Percentiles rank a stretch among this genome's conserved stretches.
Evolutionary conservation across 768 basidiomycete species (phyloP).

Genomic region (Boletus rufocinnamomeus): DNA sequence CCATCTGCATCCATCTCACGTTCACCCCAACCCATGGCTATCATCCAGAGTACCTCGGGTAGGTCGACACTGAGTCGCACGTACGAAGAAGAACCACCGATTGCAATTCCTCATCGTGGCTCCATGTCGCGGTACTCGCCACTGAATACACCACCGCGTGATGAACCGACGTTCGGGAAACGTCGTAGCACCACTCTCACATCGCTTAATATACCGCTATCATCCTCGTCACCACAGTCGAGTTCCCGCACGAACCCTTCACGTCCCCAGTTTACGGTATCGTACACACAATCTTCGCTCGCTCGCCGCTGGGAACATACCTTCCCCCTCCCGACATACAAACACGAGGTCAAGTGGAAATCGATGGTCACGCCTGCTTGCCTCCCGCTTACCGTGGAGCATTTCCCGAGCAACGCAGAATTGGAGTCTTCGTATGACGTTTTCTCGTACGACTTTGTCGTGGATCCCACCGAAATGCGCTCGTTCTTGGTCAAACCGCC

Average conservation of each 20-base stretch:
- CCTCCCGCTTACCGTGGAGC: constrained; percentile 87
- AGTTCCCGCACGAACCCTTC: constrained; percentile 63
- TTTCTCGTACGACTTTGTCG: constrained; percentile 85
- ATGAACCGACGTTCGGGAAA: constrained; percentile 52
- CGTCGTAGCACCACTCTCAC: constrained; percentile 53
- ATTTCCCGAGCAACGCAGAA: constrained; percentile 77
- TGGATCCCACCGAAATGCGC: constrained; percentile 80
- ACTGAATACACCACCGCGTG: constrained; percentile 66
- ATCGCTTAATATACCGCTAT: constrained; percentile 42
- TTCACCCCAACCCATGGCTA: constrained; percentile 46
- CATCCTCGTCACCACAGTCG: constrained; percentile 48
- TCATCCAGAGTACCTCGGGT: constrained; percentile 38
- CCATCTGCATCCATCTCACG: constrained; percentile 36
- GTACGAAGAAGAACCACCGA: constrained; percentile 57
- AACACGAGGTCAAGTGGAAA: constrained; percentile 92
- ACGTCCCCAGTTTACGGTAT: constrained; percentile 55
- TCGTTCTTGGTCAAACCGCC: constrained; percentile 84
- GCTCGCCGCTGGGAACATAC: constrained; percentile 90
- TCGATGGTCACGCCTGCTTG: constrained; percentile 83
- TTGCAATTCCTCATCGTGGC: constrained; percentile 43
- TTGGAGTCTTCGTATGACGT: constrained; percentile 77
- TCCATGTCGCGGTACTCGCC: constrained; percentile 62
- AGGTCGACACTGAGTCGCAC: constrained; percentile 53
- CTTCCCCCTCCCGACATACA: constrained; percentile 68
- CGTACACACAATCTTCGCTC: constrained; percentile 68